These are phyloP conservation scores for Cicer arietinum DNA, from an alignment of 306 rosid genomes.

Conservation along the genomic window DNA sequence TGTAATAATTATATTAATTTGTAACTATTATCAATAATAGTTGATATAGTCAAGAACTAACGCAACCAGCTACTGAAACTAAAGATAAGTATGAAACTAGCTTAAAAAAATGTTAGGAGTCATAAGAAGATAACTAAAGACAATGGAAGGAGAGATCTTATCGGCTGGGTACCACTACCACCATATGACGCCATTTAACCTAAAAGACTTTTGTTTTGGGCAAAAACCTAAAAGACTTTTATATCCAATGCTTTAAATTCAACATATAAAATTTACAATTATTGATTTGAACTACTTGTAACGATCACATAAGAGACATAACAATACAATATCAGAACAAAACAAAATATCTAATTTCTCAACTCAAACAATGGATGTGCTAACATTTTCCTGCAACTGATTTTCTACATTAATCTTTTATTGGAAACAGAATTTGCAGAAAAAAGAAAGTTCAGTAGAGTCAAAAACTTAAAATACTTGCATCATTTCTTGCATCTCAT, in stretches of 20 bases:
- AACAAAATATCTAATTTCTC: conserved; percentile 28
- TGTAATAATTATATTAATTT: background rate
- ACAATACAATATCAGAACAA: conserved; percentile 14
- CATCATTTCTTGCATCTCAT: background rate
- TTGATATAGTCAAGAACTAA: background rate
- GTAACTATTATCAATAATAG: background rate
- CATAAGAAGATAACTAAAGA: background rate
- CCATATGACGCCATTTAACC: background rate
- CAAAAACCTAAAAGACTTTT: background rate
- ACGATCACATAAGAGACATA: conserved; percentile 15
- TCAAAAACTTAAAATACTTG: background rate
- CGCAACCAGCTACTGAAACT: background rate
- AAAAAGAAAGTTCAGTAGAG: background rate
- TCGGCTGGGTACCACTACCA: background rate
- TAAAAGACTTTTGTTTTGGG: background rate
- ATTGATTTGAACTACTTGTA: background rate
- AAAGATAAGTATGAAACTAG: background rate
- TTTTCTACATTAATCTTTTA: background rate
- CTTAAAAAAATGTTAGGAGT: background rate
- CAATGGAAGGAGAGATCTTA: background rate
- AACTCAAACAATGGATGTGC: background rate
- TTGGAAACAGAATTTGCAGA: background rate
- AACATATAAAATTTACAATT: background rate
- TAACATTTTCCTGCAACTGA: background rate
- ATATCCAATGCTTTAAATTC: background rate